Conservation (phyloP, 257 asterid species). For the Forsythia viridissima region DNA sequence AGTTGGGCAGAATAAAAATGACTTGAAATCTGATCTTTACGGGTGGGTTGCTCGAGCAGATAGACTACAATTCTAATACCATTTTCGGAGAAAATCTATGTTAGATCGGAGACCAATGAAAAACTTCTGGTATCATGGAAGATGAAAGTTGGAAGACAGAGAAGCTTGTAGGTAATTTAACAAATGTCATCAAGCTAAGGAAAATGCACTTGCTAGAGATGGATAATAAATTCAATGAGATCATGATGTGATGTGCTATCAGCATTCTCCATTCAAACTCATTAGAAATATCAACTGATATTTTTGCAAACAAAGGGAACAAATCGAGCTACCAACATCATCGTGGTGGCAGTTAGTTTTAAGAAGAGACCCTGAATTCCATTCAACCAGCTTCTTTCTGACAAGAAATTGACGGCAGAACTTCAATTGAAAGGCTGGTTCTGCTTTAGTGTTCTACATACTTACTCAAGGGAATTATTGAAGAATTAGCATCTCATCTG, state of each 20-base stretch:
- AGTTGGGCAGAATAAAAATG: constrained; percentile 53
- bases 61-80: constrained; percentile 49
- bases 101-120: constrained; percentile 72
- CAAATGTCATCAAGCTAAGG: constrained; percentile 66
- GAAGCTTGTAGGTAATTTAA: constrained; percentile 66
- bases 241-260: constrained; percentile 45
- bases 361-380: no score
- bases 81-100: constrained; percentile 75
- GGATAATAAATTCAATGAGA: constrained; percentile 64
- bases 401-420: no score
- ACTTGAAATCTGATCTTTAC: constrained; percentile 39
- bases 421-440: neutral
- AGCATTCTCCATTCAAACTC: neutral
- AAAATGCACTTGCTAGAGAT: constrained; percentile 60
- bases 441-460: neutral
- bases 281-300: neutral
- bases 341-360: no score
- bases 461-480: neutral
- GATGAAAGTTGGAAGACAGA: constrained; percentile 65
- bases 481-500: neutral
- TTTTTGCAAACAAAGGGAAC: neutral
- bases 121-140: constrained; percentile 66
- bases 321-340: neutral
- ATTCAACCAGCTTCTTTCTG: no score
- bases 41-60: constrained; percentile 90